Percentiles rank a stretch among this genome's conserved stretches.
phyloP scores from a whole-genome alignment of 306 rosid species.

The Castanopsis chinensis region DNA sequence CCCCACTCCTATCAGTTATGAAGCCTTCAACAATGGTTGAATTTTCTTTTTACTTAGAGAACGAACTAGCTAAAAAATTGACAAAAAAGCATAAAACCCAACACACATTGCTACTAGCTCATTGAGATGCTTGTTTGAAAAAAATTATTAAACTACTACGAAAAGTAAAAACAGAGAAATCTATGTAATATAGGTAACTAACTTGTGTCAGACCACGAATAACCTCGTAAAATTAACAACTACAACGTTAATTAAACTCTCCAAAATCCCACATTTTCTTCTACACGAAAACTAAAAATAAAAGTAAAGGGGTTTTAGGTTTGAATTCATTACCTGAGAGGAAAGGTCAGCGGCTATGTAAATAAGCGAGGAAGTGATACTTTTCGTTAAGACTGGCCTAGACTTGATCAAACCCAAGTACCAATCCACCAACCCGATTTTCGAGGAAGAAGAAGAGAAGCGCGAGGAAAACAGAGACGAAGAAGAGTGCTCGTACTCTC shows the following conservation, averaged over 20 bases:
- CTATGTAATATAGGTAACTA: too few species aligned
- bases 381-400: conserved; percentile 68
- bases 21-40: too few species aligned
- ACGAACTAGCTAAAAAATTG: too few species aligned
- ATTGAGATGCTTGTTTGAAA: too few species aligned
- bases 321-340: conserved; percentile 55
- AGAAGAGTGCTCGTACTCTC: conserved; percentile 34
- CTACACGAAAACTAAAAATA: neutral
- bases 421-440: conserved; percentile 68
- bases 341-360: conserved; percentile 83
- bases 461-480: conserved; percentile 46
- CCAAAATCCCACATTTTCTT: conserved; percentile 4
- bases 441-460: conserved; percentile 49
- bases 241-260: neutral
- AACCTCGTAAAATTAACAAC: too few species aligned
- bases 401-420: conserved; percentile 71
- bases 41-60: too few species aligned
- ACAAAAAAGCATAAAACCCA: too few species aligned
- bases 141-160: too few species aligned
- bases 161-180: too few species aligned
- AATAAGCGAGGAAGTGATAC: conserved; percentile 67
- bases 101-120: too few species aligned
- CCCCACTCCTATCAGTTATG: too few species aligned
- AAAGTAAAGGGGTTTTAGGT: neutral
- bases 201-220: neutral